Base-by-base conservation (phyloP, 2,329 filamentous ascomycete genomes). In the Fusarium pseudonygamai region DNA sequence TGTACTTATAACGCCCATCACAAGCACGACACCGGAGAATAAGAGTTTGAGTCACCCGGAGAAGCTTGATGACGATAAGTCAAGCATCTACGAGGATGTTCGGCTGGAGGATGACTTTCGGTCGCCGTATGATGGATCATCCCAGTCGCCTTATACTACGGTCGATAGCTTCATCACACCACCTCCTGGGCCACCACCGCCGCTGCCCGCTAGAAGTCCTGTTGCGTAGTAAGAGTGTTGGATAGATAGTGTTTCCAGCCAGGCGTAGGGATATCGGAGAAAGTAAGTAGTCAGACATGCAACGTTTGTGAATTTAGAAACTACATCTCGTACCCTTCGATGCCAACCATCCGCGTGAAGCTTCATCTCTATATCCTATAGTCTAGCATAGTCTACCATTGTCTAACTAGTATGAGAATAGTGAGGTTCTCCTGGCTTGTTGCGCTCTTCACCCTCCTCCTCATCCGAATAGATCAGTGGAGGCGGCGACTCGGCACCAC, bases 31-130 rank as follows among this genome's bases (percentile, higher is more conserved):
- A 1, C 68, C 60, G 1, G 46, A 60, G 10, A 69, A 59, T 8
- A 47, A 60, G 28, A 72, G 62, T 6, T 20, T 64, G 10, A 5
- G 13, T 1, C 42, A 63, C 3, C 53, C 28, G 1, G 53, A 58
- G 1, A 45, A 28, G 5, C 6, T 36, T 12, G 34, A 59, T 8
- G 62, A 64, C 1, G 65, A 72, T 1, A 55, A 68, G 12, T 60
- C 52, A 4, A 75, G 72, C 22, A 45, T 69, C 6, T 76, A 76
- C 18, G 65, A 76, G 24, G 74, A 73, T 46, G 58, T 68, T 8
- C 57, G 43, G 2, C 28, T 55, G 18, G 64, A 72, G 9, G 58
- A 65, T 15, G 59, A 47, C 3, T 46, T 60, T 15, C 36, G 24
- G 11, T 46, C 49, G 9, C 60, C 56, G 18, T 47, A 56, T 15